Base-by-base conservation (phyloP, 176 grass and related monocot species). In the Puya raimondii region DNA sequence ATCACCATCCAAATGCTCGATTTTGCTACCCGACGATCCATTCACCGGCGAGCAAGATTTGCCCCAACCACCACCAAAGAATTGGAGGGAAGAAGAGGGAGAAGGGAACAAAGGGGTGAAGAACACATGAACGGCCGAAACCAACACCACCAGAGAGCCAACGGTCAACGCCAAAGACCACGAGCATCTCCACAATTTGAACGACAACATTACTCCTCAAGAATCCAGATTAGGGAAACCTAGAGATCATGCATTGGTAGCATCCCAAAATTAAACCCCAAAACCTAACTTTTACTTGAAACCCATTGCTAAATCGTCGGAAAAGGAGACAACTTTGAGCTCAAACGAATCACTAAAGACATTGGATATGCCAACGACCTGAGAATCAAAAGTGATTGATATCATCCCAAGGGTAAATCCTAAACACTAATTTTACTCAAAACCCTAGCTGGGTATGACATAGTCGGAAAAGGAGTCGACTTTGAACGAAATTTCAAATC, bases 71-170 rank as follows among this genome's bases (percentile, higher is more conserved):
- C 74, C 66, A 56, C 70, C 26, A 47, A 76, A 88, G 67, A 70
- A 88, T 72, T 81, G 70, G 70, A 91, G 50, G 11, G 85, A 70
- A 54, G 85, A 83, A 26, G 85, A 47, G 13, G 85, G 67, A 50
- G 85, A 83, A 26, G 85, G 75, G 50, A 84, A 75, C 48, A 88
- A 56, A 21, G 85, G 91, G 52, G 71, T 74, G 74, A 88, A 76
- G 73, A 86, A 91, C 11, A 91, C 69, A 51, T 86, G 85, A 49
- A 82, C 53, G 4, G 73, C 64, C 27, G 69, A 72, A 67, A 83
- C 22, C 12, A 83, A 79, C 22, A 84, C 16, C 79, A 81, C 69
- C 33, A 91, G 72, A 53, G 75, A 65, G 52, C 72, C 76, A 5
- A 79, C 52, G 11, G 79, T 71, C 53, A 67, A 79, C 21, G 72